Conservation (phyloP, 768 basidiomycete species). For the Russula virescens region DNA sequence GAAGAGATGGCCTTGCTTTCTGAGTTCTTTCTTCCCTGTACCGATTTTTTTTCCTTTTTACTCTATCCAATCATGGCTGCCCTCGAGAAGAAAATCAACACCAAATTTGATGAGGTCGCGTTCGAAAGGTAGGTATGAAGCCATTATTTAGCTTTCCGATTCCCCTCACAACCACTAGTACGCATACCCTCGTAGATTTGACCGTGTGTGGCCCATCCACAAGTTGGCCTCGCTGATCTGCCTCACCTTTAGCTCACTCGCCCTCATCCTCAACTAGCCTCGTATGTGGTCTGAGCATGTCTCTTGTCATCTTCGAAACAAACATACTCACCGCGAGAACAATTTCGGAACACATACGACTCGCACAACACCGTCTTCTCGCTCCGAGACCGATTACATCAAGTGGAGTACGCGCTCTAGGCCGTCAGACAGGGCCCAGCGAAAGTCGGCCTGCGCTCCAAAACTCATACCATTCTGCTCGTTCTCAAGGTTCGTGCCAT, state of each 20-base stretch:
- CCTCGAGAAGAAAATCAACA: too few species aligned
- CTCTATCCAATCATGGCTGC: too few species aligned
- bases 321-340: constrained; percentile 4
- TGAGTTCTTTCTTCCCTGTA: too few species aligned
- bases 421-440: constrained; percentile 99
- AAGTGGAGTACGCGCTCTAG: constrained; percentile 98
- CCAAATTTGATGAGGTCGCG: too few species aligned
- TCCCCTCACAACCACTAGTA: too few species aligned
- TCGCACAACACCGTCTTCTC: constrained; percentile 98
- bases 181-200: too few species aligned
- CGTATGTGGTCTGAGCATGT: background rate
- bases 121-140: too few species aligned
- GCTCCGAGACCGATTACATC: constrained; percentile 93
- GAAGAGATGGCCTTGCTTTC: too few species aligned
- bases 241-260: background rate
- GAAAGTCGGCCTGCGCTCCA: constrained; percentile 93
- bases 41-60: too few species aligned
- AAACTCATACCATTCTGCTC: constrained; percentile 88
- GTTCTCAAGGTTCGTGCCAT: constrained; percentile 73
- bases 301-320: background rate
- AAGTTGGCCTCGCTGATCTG: background rate
- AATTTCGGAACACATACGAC: constrained; percentile 97
- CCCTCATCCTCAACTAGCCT: background rate
- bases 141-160: too few species aligned
- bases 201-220: constrained; percentile 12